A percentile compares a stretch with the other conserved stretches of the same genome.
Conservation (phyloP, 176 grass and related monocot species). For the Carex scoparia region DNA sequence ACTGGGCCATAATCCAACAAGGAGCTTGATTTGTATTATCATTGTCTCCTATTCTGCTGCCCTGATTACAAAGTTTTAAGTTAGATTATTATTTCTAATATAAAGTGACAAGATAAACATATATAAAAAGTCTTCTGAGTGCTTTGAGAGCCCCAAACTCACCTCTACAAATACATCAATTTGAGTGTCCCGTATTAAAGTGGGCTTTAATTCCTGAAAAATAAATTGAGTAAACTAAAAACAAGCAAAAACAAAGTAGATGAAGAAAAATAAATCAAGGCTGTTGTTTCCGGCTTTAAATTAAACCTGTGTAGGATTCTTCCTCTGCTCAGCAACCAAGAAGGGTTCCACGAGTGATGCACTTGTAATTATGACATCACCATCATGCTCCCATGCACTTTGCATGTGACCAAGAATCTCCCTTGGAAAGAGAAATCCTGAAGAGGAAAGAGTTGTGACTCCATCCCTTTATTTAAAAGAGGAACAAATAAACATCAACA, state of each 20-base stretch:
- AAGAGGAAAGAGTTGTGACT: conserved; percentile 72
- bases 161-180: conserved; percentile 88
- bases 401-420: conserved; percentile 40
- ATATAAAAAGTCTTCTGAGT: background rate
- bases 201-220: conserved; percentile 26
- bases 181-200: conserved; percentile 41
- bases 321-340: conserved; percentile 57
- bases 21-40: conserved; percentile 30
- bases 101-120: background rate
- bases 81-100: conserved; percentile 8
- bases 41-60: background rate
- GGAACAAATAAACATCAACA: conserved; percentile 5
- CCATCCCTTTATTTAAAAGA: conserved; percentile 51
- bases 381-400: conserved; percentile 36
- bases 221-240: conserved; percentile 1
- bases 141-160: conserved; percentile 16
- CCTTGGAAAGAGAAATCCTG: conserved; percentile 60
- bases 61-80: background rate
- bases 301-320: conserved; percentile 48
- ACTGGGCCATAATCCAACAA: conserved; percentile 46
- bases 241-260: background rate
- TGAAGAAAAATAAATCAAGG: background rate
- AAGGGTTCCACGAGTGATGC: conserved; percentile 33
- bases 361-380: conserved; percentile 44
- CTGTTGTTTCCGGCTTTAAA: background rate